These are phyloP conservation scores for Coleophoma crateriformis DNA, from an alignment of 2,329 filamentous ascomycete genomes.

Conservation along the genomic window DNA sequence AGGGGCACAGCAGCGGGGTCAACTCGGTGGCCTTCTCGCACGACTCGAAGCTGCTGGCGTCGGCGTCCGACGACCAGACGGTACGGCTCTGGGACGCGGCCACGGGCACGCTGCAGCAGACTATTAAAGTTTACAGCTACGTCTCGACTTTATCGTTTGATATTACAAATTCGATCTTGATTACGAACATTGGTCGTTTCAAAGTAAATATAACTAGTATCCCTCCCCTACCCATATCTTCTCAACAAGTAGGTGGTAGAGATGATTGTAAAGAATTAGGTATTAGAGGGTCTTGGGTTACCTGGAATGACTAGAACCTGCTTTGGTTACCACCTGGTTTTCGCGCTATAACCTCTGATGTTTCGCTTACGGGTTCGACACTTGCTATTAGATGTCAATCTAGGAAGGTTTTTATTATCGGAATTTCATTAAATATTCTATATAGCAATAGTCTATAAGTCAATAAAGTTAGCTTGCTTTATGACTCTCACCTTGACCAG, in stretches of 20 bases:
- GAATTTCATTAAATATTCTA: not conserved
- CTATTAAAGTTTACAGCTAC: not conserved
- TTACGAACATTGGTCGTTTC: not conserved
- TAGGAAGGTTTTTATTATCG: conserved; percentile 1
- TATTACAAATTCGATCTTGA: not conserved
- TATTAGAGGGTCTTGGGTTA: conserved; percentile 4
- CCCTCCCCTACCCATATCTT: not conserved
- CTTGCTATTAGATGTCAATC: not conserved
- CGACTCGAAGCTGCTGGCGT: too few species aligned
- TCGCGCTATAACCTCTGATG: not conserved
- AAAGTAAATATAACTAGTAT: not conserved
- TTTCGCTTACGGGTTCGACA: not conserved
- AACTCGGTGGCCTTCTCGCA: too few species aligned
- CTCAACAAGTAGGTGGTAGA: not conserved
- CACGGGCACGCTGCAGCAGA: too few species aligned
- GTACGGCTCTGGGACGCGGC: too few species aligned
- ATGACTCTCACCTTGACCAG: too few species aligned
- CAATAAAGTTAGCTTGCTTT: too few species aligned
- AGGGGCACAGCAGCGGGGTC: conserved; percentile 1
- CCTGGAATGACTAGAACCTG: conserved; percentile 2
- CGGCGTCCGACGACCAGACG: too few species aligned
- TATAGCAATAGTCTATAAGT: too few species aligned
- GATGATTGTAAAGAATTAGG: not conserved
- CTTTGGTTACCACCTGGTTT: conserved; percentile 6
- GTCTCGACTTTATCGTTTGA: not conserved